These are phyloP conservation scores for Pseudogymnoascus destructans DNA, from an alignment of 2,329 filamentous ascomycete genomes.

Conservation along the genomic window DNA sequence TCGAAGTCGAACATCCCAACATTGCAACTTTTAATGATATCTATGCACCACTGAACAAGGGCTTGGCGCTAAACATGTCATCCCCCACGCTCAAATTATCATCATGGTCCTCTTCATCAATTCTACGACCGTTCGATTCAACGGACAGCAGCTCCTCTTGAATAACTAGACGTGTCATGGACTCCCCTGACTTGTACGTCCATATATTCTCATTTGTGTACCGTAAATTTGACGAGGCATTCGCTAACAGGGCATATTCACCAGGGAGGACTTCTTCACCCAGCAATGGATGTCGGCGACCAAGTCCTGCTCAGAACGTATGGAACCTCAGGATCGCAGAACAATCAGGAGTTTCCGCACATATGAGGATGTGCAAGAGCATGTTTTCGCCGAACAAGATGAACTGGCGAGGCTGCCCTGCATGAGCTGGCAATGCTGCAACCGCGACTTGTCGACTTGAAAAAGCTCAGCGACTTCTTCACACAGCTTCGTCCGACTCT, in stretches of 20 bases:
- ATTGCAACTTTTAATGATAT: not conserved
- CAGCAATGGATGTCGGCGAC: not conserved
- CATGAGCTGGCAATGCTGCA: not conserved
- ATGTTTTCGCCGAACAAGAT: not conserved
- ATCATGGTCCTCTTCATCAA: not conserved
- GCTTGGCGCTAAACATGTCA: not conserved
- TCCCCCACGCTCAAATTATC: not conserved
- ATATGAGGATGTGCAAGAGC: not conserved
- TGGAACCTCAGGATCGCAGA: not conserved
- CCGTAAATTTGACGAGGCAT: not conserved
- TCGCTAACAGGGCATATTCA: not conserved
- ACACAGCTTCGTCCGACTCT: not conserved
- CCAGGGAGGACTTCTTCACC: not conserved
- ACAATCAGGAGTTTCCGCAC: not conserved
- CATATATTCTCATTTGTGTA: not conserved
- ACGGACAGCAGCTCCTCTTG: not conserved
- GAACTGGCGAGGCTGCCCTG: not conserved
- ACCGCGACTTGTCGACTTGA: not conserved
- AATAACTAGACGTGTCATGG: not conserved
- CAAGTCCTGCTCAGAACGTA: not conserved
- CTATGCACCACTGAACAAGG: not conserved
- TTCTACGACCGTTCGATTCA: not conserved
- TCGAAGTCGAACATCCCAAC: not conserved
- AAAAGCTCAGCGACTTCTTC: not conserved
- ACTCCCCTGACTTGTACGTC: not conserved